Evolutionary conservation across 176 grass and related monocot species (phyloP).

Genomic region (Aegilops speltoides): DNA sequence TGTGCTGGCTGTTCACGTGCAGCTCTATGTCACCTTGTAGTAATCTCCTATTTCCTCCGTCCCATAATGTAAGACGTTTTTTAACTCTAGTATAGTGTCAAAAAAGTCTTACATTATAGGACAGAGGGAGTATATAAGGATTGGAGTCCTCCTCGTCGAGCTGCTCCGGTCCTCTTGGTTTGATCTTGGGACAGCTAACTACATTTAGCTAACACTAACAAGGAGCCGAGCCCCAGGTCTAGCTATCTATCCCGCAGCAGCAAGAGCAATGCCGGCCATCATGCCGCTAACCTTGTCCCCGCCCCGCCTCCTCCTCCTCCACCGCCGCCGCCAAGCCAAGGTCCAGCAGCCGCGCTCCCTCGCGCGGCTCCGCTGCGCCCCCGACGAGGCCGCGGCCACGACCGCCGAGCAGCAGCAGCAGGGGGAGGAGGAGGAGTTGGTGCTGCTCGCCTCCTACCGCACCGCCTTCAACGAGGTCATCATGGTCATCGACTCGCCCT

Average conservation of each 20-base stretch:
- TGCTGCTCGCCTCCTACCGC: constrained; percentile 41
- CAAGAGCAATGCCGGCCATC: constrained; percentile 31
- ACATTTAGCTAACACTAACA: not conserved
- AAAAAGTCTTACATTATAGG: no score
- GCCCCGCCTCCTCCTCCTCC: not conserved
- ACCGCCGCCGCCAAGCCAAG: not conserved
- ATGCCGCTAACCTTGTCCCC: constrained; percentile 31
- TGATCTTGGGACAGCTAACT: no score
- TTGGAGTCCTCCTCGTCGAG: no score
- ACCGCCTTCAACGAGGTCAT: constrained; percentile 74
- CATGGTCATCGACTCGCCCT: constrained; percentile 69
- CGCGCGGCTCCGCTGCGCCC: constrained; percentile 7
- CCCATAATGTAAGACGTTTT: no score
- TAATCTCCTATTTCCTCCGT: no score
- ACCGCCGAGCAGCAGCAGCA: not conserved
- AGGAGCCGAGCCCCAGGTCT: not conserved
- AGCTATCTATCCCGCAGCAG: constrained; percentile 10
- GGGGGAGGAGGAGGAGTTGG: constrained; percentile 43
- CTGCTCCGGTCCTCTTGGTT: no score
- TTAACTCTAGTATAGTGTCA: no score
- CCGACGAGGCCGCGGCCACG: constrained; percentile 14
- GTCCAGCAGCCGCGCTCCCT: not conserved
- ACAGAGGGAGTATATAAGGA: no score
- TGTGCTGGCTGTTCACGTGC: no score
- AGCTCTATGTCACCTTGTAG: no score